These are phyloP conservation scores for Dendrobium nobile DNA, from an alignment of 106 monocot species.

Conservation along the genomic window DNA sequence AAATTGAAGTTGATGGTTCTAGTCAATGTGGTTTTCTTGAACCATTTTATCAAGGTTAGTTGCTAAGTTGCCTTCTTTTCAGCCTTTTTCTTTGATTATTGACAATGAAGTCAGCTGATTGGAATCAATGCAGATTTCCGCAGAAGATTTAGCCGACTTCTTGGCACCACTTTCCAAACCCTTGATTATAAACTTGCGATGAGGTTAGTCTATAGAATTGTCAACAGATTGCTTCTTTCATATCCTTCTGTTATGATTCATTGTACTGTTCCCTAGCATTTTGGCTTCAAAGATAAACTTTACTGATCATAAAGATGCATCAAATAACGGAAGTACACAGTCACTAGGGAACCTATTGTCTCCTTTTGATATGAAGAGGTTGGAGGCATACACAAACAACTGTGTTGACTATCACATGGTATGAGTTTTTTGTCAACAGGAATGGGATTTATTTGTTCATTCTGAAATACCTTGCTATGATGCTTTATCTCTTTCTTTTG, in stretches of 20 bases:
- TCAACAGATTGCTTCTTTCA: background rate
- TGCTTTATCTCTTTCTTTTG: background rate
- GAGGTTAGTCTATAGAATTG: slow-evolving; percentile 62
- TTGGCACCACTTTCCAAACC: slow-evolving; percentile 42
- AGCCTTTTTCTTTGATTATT: background rate
- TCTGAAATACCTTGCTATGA: background rate
- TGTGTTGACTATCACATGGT: slow-evolving; percentile 78
- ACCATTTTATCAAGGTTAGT: slow-evolving; percentile 83
- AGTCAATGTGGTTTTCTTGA: slow-evolving; percentile 63
- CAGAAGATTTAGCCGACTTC: slow-evolving; percentile 64
- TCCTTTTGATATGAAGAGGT: slow-evolving; percentile 82
- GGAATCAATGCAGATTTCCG: slow-evolving; percentile 61
- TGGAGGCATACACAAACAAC: slow-evolving; percentile 73
- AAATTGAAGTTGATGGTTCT: slow-evolving; percentile 42
- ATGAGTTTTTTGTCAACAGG: slow-evolving; percentile 2
- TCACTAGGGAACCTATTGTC: slow-evolving; percentile 30
- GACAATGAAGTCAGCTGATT: slow-evolving; percentile 2
- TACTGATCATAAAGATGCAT: slow-evolving; percentile 31
- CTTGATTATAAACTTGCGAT: slow-evolving; percentile 85
- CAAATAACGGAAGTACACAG: slow-evolving; percentile 10
- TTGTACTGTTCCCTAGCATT: slow-evolving; percentile 36
- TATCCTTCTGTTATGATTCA: background rate
- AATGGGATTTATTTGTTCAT: background rate
- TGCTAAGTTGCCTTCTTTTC: background rate
- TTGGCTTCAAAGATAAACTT: slow-evolving; percentile 69